Percentiles rank a stretch among this genome's conserved stretches.
phyloP scores from a whole-genome alignment of 2,329 filamentous ascomycete genomes.

The Clarireedia hainanense region DNA sequence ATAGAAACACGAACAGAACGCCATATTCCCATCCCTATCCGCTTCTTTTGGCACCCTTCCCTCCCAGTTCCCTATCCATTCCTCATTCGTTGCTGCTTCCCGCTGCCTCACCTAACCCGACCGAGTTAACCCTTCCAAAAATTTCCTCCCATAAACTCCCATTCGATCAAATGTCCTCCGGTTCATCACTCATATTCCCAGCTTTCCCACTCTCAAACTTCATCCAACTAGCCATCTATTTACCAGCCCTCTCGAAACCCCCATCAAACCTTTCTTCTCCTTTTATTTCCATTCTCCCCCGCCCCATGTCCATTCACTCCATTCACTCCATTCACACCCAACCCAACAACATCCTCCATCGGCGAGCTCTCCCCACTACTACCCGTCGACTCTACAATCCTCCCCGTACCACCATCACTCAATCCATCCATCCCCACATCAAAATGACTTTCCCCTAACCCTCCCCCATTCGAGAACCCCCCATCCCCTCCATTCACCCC shows the following conservation, averaged over 20 bases:
- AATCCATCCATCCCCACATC: conserved; percentile 26
- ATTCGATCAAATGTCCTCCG: neutral
- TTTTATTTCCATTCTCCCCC: neutral
- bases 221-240: neutral
- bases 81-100: no score
- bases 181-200: neutral
- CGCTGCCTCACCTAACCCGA: no score
- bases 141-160: neutral
- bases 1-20: no score
- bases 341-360: conserved; percentile 9
- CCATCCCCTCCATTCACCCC: conserved; percentile 11
- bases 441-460: conserved; percentile 20
- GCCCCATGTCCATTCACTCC: neutral
- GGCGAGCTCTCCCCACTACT: conserved; percentile 18
- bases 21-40: no score
- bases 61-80: no score
- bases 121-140: neutral
- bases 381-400: conserved; percentile 16
- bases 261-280: neutral
- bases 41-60: no score
- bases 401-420: conserved; percentile 10
- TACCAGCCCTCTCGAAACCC: neutral
- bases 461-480: neutral
- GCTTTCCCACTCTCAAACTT: neutral
- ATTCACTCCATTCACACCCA: neutral